Base-by-base conservation (phyloP, 495 filamentous ascomycete species). In the Xylaria scruposa region DNA sequence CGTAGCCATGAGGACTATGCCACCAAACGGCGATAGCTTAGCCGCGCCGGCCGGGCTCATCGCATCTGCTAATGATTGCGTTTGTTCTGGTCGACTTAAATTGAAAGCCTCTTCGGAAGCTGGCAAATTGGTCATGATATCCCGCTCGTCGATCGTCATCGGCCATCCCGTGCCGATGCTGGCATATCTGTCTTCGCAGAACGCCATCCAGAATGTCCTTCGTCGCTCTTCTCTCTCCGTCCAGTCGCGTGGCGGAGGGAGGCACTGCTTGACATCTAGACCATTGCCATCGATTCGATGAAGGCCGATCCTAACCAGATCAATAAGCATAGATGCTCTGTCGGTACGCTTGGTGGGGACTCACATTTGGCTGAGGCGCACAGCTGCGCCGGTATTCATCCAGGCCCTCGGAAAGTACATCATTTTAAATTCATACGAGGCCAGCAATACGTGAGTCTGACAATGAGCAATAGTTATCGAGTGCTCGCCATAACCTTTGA, bases 141-240 rank as follows among this genome's bases (percentile, higher is more conserved):
- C 96, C 78, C 88, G 88, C 80, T 99, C 97, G 73, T 98, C 96
- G 53, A 99, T 88, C 0, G 89, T 89, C 91, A 98, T 92, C 1
- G 96, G 97, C 96, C 96, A 99, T 17, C 97, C 97, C 31, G 96
- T 99, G 38, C 96, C 97, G 71, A 99, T 95, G 82, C 94, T 97
- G 8, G 96, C 94, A 80, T 95, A 98, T 66, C 96, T 89, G 79
- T 99, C 96, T 68, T 91, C 81, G 73, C 91, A 93, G 77, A 97
- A 99, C 5, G 91, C 88, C 89, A 95, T 91, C 96, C 96, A 99
- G 74, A 98, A 99, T 0, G 93, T 96, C 75, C 96, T 86, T 70
- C 96, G 86, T 76, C 96, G 85, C 81, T 99, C 96, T 82, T 99
- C 96, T 70, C 87, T 86, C 79, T 98, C 96, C 1, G 91, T 95